phyloP scores from a whole-genome alignment of 441 rosid species.

The Populus hybrid region DNA sequence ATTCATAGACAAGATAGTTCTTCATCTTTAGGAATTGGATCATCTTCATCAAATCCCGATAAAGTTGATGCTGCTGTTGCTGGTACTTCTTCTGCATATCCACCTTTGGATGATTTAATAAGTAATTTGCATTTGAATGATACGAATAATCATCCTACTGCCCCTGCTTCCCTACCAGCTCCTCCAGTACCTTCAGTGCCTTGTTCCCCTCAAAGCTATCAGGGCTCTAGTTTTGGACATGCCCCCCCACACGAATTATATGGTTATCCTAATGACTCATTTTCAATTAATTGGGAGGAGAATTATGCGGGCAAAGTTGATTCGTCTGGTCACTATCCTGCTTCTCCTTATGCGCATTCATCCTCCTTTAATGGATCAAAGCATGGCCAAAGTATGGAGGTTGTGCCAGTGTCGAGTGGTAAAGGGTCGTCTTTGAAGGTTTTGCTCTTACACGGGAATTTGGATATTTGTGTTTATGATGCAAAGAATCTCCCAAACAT shows the following conservation, averaged over 20 bases:
- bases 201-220: slow-evolving; percentile 22
- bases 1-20: slow-evolving; percentile 50
- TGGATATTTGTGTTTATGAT: slow-evolving; percentile 72
- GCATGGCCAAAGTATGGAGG: slow-evolving; percentile 35
- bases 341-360: slow-evolving; percentile 26
- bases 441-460: slow-evolving; percentile 76
- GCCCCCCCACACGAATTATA: slow-evolving; percentile 42
- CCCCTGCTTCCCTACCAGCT: slow-evolving; percentile 40
- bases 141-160: slow-evolving; percentile 29
- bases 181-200: slow-evolving; percentile 32
- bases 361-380: slow-evolving; percentile 44
- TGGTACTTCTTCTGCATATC: slow-evolving; percentile 41
- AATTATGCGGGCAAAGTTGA: slow-evolving; percentile 39
- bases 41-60: slow-evolving; percentile 8
- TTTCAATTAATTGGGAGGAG: slow-evolving; percentile 47
- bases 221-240: slow-evolving; percentile 34
- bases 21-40: slow-evolving; percentile 21
- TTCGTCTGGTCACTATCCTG: slow-evolving; percentile 33
- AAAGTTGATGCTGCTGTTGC: neutral
- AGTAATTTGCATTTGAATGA: slow-evolving; percentile 45
- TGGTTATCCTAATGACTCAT: slow-evolving; percentile 63
- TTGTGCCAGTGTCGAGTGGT: slow-evolving; percentile 43
- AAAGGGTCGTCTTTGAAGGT: slow-evolving; percentile 56
- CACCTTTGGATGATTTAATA: slow-evolving; percentile 55
- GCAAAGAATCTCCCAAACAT: slow-evolving; percentile 91